Evolutionary conservation across 2,329 filamentous ascomycete species (phyloP), one percentile per base, ranked within the genome.

Genomic region (Zelopaecilomyces penicillatus): DNA sequence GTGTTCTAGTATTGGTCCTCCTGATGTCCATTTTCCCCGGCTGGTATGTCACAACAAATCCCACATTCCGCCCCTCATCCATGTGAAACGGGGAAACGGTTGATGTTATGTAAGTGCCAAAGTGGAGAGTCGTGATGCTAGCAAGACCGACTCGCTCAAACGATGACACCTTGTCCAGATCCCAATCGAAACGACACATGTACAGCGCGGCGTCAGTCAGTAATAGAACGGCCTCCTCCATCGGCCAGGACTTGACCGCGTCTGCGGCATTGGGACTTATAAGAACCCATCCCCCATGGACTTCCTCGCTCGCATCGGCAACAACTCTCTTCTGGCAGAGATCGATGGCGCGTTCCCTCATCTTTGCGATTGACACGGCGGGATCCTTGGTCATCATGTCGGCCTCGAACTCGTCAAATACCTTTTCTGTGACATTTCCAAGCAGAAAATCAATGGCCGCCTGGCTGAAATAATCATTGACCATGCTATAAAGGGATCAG

Each of bases 391-490:
- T 90, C 78, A 90, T 94, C 80, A 98, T 89, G 54, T 90, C 85
- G 11, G 84, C 81, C 58, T 96, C 89, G 51, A 98, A 98, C 54
- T 98, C 93, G 45, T 91, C 86, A 59, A 97, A 97, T 3, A 95
- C 85, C 11, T 82, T 73, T 1, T 82, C 83, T 0, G 84, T 88
- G 8, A 94, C 87, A 53, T 93, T 93, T 19, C 93, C 93, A 0
- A 97, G 77, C 4, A 95, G 76, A 59, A 93, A 97, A 62, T 98
- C 93, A 52, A 98, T 95, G 41, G 87, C 87, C 0, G 89, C 87
- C 62, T 98, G 93, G 26, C 90, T 85, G 65, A 97, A 97, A 64
- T 95, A 96, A 65, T 98, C 93, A 54, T 95, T 95, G 52, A 98
- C 89, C 65, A 97, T 93, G 53, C 95, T 97, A 59, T 75, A 96